Evolutionary conservation across 257 asterid genomes (phyloP), one percentile per base, ranked within the genome.

Genomic region (Solanum arcanum): DNA sequence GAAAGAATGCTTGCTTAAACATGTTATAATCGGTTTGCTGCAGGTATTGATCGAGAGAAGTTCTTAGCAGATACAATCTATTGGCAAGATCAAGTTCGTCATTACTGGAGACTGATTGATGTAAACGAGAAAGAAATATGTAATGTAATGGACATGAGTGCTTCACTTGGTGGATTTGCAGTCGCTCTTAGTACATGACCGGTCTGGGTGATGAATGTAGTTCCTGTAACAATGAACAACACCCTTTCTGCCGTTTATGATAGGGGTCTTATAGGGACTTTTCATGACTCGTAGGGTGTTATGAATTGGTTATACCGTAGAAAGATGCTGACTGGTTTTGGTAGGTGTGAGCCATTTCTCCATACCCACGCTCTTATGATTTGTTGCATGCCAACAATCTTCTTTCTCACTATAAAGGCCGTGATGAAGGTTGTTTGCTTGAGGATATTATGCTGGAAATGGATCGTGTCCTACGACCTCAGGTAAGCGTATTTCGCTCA

Each of bases 61-160:
- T 92, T 95, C 88, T 88, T 97, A 83, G 62, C 91, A 7, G 95
- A 97, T 90, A 96, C 98, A 74, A 88, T 96, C 72, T 97, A 94
- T 92, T 97, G 99, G 99, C 98, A 96, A 92, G 99, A 95, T 77
- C 98, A 95, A 91, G 93, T 95, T 86, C 96, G 98, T 27, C 99
- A 97, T 88, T 97, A 95, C 88, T 95, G 99, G 99, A 92, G 99
- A 90, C 88, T 97, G 91, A 92, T 97, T 96, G 87, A 87, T 70
- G 96, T 91, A 74, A 94, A 92, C 66, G 97, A 97, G 91, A 91
- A 89, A 14, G 94, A 93, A 86, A 88, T 96, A 89, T 91, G 97
- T 33, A 97, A 97, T 88, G 94, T 94, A 37, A 96, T 95, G 98
- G 99, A 97, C 92, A 95, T 94, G 98, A 93, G 92, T 87, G 99